Evolutionary conservation across 2,329 filamentous ascomycete species (phyloP).

Genomic region (Cladosporium sp.): DNA sequence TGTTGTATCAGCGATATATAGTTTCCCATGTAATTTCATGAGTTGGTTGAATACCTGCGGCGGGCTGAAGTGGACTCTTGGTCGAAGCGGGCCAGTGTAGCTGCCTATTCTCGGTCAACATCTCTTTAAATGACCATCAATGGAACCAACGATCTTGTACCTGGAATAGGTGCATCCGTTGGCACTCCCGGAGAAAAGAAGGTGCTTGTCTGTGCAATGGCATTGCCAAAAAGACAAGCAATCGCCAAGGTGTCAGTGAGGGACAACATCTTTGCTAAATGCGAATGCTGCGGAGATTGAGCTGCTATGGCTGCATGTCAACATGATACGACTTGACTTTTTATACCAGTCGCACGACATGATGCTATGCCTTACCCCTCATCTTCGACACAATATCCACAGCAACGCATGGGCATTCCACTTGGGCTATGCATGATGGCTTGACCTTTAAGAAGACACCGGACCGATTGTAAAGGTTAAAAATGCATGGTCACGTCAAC

Average conservation of each 20-base stretch:
- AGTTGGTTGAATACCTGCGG: slow-evolving; percentile 28
- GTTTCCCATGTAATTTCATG: not conserved
- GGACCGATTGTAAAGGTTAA: slow-evolving; percentile 3
- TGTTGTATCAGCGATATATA: not conserved
- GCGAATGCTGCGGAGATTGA: not conserved
- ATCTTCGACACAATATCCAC: not conserved
- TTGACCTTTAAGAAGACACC: not conserved
- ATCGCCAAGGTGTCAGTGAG: not conserved
- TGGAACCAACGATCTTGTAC: not conserved
- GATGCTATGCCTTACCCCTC: not conserved
- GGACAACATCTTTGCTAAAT: not conserved
- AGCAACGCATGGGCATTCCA: not conserved
- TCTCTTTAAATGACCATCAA: not conserved
- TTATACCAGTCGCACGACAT: not conserved
- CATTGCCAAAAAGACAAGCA: not conserved
- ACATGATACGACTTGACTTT: not conserved
- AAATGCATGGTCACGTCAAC: not conserved
- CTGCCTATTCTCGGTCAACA: slow-evolving; percentile 27
- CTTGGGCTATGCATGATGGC: not conserved
- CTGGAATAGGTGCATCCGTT: slow-evolving; percentile 32
- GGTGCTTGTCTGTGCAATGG: slow-evolving; percentile 14
- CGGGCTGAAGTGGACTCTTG: slow-evolving; percentile 55
- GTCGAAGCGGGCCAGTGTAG: slow-evolving; percentile 40
- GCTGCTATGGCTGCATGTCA: not conserved
- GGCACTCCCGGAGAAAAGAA: slow-evolving; percentile 27